Evolutionary conservation across 139 green algal species (phyloP).

Genomic region (Picochlorum sp.): DNA sequence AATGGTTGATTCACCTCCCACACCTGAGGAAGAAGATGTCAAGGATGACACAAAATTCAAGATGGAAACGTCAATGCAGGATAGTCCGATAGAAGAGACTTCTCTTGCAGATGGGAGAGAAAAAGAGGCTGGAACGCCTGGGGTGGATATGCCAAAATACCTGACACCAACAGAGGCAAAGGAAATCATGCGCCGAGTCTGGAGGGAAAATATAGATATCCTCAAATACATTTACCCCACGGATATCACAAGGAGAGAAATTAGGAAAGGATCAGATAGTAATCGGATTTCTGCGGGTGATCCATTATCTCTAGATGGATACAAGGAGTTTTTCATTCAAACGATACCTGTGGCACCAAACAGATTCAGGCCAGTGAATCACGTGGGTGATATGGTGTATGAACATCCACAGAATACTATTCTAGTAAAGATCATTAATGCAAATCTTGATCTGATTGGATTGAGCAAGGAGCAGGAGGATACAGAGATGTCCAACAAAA

Average conservation of each 20-base stretch:
- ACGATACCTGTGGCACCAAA: constrained; percentile 83
- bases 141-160: constrained; percentile 41
- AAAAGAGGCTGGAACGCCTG: constrained; percentile 8
- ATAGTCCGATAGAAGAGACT: background rate
- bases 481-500: background rate
- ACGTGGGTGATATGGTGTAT: constrained; percentile 54
- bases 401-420: constrained; percentile 90
- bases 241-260: constrained; percentile 16
- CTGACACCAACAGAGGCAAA: constrained; percentile 66
- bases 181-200: constrained; percentile 65
- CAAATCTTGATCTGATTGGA: constrained; percentile 58
- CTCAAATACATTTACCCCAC: constrained; percentile 56
- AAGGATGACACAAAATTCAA: constrained; percentile 3
- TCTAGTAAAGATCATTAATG: constrained; percentile 61
- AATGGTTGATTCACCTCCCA: constrained; percentile 1
- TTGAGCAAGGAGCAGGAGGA: background rate
- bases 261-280: constrained; percentile 4
- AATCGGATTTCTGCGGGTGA: background rate
- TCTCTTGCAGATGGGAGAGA: background rate
- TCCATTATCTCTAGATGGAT: constrained; percentile 17
- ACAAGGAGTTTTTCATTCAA: constrained; percentile 83
- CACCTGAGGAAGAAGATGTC: constrained; percentile 16
- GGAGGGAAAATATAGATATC: constrained; percentile 55
- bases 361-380: constrained; percentile 58
- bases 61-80: background rate